phyloP scores from a whole-genome alignment of 2,329 filamentous ascomycete genomes.

The Beauveria brongniartii region DNA sequence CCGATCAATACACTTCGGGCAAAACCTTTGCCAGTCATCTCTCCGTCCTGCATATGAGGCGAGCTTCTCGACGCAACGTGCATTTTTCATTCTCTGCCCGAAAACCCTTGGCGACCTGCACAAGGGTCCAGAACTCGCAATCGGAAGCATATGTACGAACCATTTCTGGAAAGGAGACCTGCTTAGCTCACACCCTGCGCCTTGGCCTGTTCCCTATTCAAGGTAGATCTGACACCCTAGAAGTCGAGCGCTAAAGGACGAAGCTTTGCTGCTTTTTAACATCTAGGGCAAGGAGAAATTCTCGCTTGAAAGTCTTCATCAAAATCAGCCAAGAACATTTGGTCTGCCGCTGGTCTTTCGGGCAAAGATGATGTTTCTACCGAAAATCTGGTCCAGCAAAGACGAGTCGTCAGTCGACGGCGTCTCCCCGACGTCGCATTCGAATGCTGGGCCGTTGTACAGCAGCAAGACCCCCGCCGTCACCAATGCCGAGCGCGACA shows the following conservation, averaged over 20 bases:
- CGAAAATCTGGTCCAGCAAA: not conserved
- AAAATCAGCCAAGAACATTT: not conserved
- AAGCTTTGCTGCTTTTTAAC: not conserved
- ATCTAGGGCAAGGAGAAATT: not conserved
- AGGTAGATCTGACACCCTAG: not conserved
- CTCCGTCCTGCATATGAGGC: too few species aligned
- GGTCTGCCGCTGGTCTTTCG: not conserved
- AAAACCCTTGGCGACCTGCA: too few species aligned
- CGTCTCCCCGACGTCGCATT: not conserved
- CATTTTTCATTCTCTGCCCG: too few species aligned
- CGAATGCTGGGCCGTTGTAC: not conserved
- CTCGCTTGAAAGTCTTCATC: not conserved
- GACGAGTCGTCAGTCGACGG: not conserved
- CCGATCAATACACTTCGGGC: too few species aligned
- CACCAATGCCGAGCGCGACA: not conserved
- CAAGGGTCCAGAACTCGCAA: not conserved
- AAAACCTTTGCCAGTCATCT: too few species aligned
- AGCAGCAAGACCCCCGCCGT: not conserved
- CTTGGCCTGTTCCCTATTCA: not conserved
- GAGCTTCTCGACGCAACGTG: not conserved
- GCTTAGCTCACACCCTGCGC: not conserved
- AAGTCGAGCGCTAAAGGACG: not conserved
- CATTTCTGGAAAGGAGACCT: not conserved
- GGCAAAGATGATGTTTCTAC: not conserved
- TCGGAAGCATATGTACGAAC: not conserved